Evolutionary conservation across 2,329 filamentous ascomycete genomes (phyloP).

Genomic region (Didymella segeticola): DNA sequence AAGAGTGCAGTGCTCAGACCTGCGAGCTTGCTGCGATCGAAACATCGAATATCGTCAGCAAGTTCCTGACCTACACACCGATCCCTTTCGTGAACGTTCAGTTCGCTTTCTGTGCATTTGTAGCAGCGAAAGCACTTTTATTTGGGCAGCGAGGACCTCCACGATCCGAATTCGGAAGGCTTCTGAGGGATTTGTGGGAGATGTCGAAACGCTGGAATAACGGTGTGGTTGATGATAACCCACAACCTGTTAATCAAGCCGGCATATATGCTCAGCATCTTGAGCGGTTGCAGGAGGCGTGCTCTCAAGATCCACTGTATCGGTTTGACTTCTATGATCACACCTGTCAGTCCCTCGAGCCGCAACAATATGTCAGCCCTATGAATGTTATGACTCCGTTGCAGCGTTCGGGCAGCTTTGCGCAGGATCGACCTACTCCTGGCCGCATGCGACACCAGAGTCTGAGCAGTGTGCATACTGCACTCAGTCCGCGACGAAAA

Average conservation of each 20-base stretch:
- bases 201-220: conserved; percentile 39
- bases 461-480: conserved; percentile 22
- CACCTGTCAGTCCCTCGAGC: conserved; percentile 28
- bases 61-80: conserved; percentile 36
- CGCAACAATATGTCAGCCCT: conserved; percentile 27
- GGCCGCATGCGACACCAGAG: conserved; percentile 22
- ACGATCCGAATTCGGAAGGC: conserved; percentile 33
- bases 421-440: background rate
- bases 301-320: conserved; percentile 29
- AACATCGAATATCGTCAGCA: conserved; percentile 43
- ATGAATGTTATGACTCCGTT: conserved; percentile 25
- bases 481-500: conserved; percentile 21
- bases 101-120: conserved; percentile 43
- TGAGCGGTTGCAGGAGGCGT: conserved; percentile 28
- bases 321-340: conserved; percentile 44
- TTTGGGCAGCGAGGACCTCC: conserved; percentile 32
- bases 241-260: conserved; percentile 28
- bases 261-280: conserved; percentile 37
- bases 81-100: conserved; percentile 46
- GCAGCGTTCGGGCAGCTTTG: conserved; percentile 15
- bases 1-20: conserved; percentile 43
- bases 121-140: conserved; percentile 42
- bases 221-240: background rate
- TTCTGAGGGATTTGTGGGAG: conserved; percentile 35
- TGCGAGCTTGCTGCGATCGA: conserved; percentile 43